Percentiles rank a stretch among this genome's conserved stretches.
These are phyloP conservation scores for Nicotiana tomentosiformis DNA, from an alignment of 257 asterid genomes.

Conservation along the genomic window DNA sequence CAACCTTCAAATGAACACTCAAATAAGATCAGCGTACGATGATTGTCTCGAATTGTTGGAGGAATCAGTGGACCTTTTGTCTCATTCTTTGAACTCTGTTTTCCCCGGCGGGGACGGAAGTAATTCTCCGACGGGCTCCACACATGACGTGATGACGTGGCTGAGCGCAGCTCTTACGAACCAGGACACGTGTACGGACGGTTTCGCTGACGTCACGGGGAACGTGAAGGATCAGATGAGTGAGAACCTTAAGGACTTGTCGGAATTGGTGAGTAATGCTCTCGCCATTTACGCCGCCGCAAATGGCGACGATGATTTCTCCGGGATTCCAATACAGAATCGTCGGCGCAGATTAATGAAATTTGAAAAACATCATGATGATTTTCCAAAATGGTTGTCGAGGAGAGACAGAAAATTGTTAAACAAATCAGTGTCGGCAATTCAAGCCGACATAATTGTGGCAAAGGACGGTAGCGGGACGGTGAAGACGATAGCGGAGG, in stretches of 20 bases:
- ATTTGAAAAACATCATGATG: constrained; percentile 12
- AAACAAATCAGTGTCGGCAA: constrained; percentile 37
- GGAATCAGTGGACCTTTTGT: constrained; percentile 67
- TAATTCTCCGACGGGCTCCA: constrained; percentile 17
- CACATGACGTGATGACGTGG: constrained; percentile 87
- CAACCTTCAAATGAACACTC: constrained; percentile 55
- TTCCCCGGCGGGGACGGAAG: constrained; percentile 21
- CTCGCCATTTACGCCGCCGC: constrained; percentile 75
- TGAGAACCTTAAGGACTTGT: constrained; percentile 53
- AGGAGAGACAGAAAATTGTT: constrained; percentile 57
- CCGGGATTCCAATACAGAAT: constrained; percentile 76
- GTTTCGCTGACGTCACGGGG: constrained; percentile 53
- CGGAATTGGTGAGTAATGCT: constrained; percentile 85
- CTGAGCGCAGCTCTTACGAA: constrained; percentile 87
- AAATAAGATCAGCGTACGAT: constrained; percentile 68
- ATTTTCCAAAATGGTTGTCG: constrained; percentile 73
- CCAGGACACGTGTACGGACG: constrained; percentile 90
- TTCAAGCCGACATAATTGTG: constrained; percentile 63
- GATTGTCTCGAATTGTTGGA: constrained; percentile 85
- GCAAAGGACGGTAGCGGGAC: constrained; percentile 81
- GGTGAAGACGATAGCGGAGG: constrained; percentile 69
- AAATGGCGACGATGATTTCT: constrained; percentile 44
- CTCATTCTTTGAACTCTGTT: constrained; percentile 52
- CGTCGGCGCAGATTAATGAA: constrained; percentile 51
- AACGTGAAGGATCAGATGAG: constrained; percentile 47